Percentiles rank a stretch among this genome's conserved stretches.
Conservation (phyloP, 1,284 basidiomycete species). For the Heterobasidion irregulare region DNA sequence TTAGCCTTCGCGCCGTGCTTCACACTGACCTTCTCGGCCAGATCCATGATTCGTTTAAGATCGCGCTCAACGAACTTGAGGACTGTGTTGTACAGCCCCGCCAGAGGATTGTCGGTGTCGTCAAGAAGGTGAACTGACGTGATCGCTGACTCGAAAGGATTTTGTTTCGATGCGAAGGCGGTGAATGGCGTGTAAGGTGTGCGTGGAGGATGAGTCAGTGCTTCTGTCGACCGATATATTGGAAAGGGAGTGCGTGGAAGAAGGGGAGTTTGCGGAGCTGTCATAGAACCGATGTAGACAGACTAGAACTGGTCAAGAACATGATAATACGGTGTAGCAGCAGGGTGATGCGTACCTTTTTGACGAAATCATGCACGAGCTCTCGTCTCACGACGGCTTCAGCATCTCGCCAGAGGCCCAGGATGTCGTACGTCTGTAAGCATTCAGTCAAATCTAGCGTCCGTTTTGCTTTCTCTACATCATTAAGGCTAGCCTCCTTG, state of each 20-base stretch:
- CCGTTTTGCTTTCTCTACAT: conserved; percentile 57
- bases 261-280: conserved; percentile 62
- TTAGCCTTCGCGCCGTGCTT: conserved; percentile 25
- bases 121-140: conserved; percentile 44
- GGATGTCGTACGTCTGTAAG: conserved; percentile 73
- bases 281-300: conserved; percentile 61
- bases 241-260: conserved; percentile 65
- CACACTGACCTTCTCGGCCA: conserved; percentile 59
- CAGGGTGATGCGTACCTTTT: conserved; percentile 43
- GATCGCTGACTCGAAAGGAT: conserved; percentile 26
- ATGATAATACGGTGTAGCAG: background rate
- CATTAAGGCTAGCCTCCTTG: conserved; percentile 29
- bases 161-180: conserved; percentile 48
- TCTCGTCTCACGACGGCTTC: conserved; percentile 75
- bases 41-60: conserved; percentile 64
- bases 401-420: conserved; percentile 78
- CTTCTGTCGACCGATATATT: conserved; percentile 14
- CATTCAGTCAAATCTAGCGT: conserved; percentile 68
- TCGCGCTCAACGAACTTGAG: conserved; percentile 75
- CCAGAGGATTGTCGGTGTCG: conserved; percentile 57
- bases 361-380: conserved; percentile 67
- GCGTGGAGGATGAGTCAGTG: conserved; percentile 29
- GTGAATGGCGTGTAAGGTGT: conserved; percentile 64
- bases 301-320: conserved; percentile 35
- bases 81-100: conserved; percentile 72